phyloP scores from a whole-genome alignment of 2,329 filamentous ascomycete genomes.

The Fusarium sp. region DNA sequence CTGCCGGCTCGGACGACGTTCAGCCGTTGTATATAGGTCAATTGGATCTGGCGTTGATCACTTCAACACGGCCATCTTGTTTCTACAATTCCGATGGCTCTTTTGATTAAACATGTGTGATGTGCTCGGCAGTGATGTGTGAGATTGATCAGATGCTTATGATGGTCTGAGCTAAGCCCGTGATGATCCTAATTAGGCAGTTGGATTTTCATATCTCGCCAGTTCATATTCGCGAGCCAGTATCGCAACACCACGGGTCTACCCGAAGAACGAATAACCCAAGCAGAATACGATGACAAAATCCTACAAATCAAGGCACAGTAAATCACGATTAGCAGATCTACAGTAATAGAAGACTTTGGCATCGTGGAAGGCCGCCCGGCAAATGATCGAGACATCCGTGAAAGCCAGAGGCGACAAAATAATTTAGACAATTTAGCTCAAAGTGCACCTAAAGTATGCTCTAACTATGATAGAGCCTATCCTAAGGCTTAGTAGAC shows the following conservation, averaged over 20 bases:
- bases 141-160: not conserved
- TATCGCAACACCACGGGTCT: not conserved
- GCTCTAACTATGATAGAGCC: no score
- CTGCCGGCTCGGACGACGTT: slow-evolving; percentile 43
- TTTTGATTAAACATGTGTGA: not conserved
- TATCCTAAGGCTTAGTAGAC: no score
- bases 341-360: not conserved
- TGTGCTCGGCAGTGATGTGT: not conserved
- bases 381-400: no score
- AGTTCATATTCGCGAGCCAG: not conserved
- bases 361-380: slow-evolving; percentile 3
- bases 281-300: no score
- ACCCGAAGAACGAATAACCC: not conserved
- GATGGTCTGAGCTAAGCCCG: not conserved
- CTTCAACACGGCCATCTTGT: slow-evolving; percentile 43
- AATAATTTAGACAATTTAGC: no score
- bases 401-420: no score
- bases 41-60: slow-evolving; percentile 46
- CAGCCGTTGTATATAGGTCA: slow-evolving; percentile 52
- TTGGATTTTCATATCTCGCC: not conserved
- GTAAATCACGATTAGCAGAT: slow-evolving; percentile 7
- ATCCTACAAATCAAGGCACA: slow-evolving; percentile 6
- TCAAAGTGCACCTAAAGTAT: no score
- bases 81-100: slow-evolving; percentile 18
- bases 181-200: not conserved